Percentiles rank a stretch among this genome's conserved stretches.
Evolutionary conservation across 371 early-diverging fungal species (phyloP).

Genomic region (Rhizopus microsporus): DNA sequence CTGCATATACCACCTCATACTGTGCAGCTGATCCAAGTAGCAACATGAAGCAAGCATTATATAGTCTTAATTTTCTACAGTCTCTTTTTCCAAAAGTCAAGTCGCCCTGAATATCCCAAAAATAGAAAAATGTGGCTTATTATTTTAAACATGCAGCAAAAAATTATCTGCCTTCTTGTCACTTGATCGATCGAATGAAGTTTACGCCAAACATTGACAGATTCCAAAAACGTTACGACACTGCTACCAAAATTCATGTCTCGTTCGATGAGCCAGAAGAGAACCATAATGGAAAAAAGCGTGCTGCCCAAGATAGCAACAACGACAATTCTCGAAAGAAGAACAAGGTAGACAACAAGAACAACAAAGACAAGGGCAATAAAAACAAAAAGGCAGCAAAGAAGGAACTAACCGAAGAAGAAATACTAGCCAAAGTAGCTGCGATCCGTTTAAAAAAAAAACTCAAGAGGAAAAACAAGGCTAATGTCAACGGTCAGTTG

Average conservation of each 20-base stretch:
- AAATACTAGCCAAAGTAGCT: conserved; percentile 23
- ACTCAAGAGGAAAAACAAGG: conserved; percentile 15
- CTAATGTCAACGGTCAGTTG: conserved; percentile 17
- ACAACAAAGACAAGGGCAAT: conserved; percentile 18
- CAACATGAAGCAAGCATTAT: too few species aligned
- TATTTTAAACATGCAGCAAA: not conserved
- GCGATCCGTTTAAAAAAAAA: conserved; percentile 28
- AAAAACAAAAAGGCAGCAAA: conserved; percentile 9
- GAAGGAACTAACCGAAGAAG: conserved; percentile 13
- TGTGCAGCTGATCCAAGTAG: too few species aligned
- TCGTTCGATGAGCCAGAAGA: conserved; percentile 33
- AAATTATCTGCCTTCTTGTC: not conserved
- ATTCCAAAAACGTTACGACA: conserved; percentile 25
- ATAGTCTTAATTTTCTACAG: too few species aligned
- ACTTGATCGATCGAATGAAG: conserved; percentile 9
- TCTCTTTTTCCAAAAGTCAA: too few species aligned
- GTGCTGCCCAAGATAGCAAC: conserved; percentile 13
- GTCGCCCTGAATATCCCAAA: not conserved
- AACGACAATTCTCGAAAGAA: conserved; percentile 19
- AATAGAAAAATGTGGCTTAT: not conserved
- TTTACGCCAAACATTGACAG: conserved; percentile 37
- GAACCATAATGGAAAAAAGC: conserved; percentile 12
- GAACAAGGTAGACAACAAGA: conserved; percentile 16
- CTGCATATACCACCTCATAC: too few species aligned
- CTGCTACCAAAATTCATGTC: conserved; percentile 37